Evolutionary conservation across 2,329 filamentous ascomycete genomes (phyloP).

Genomic region (Curvularia sp.): DNA sequence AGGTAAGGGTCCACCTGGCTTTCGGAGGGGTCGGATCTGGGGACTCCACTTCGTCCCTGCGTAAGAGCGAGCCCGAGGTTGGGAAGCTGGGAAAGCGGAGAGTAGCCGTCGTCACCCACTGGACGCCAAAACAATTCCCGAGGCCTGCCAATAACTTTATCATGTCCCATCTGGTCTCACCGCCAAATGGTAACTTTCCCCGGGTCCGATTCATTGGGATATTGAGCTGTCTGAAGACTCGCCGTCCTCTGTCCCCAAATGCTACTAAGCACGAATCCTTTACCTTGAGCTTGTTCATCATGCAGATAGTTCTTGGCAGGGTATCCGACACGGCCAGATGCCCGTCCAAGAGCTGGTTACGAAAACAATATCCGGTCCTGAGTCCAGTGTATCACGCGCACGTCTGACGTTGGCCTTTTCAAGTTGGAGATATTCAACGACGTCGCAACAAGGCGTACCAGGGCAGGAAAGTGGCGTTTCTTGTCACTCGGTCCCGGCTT

Average conservation of each 20-base stretch:
- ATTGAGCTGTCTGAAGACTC: neutral
- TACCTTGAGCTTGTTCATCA: neutral
- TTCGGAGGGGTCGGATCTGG: conserved; percentile 21
- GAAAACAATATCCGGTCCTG: neutral
- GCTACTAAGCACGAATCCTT: neutral
- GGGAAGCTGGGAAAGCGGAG: conserved; percentile 3
- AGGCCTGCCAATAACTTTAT: neutral
- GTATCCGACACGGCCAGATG: neutral
- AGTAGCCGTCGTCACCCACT: neutral
- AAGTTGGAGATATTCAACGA: conserved; percentile 5
- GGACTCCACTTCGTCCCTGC: conserved; percentile 35
- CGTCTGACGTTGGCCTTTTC: no score
- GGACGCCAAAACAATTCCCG: neutral
- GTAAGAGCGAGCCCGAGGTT: conserved; percentile 14
- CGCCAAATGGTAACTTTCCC: neutral
- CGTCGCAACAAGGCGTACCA: conserved; percentile 24
- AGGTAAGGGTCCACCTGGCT: conserved; percentile 5
- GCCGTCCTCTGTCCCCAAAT: neutral
- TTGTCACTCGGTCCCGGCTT: conserved; percentile 31
- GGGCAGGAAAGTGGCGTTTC: conserved; percentile 28
- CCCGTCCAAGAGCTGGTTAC: neutral
- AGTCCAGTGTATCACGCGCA: no score
- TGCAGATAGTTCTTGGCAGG: neutral
- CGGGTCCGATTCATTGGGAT: neutral
- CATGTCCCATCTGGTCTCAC: neutral